These are phyloP conservation scores for Nidula microcarpa DNA, from an alignment of 768 basidiomycete species.

Conservation along the genomic window DNA sequence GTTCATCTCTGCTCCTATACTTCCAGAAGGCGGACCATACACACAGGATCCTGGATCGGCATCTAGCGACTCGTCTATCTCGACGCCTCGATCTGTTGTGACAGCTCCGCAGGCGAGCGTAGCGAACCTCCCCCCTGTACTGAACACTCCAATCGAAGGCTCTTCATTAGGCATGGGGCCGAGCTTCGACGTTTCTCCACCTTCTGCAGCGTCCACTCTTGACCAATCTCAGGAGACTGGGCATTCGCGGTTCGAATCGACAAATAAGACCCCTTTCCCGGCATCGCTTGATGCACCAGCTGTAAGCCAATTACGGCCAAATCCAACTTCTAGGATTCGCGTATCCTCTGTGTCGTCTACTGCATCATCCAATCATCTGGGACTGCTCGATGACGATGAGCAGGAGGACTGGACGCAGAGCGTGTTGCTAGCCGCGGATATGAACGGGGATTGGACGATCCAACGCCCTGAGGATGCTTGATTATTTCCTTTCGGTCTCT, in stretches of 20 bases:
- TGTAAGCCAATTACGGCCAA: slow-evolving; percentile 4
- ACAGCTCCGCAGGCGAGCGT: slow-evolving; percentile 54
- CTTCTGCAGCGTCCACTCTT: slow-evolving; percentile 16
- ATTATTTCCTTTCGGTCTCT: background rate
- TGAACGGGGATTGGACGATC: slow-evolving; percentile 27
- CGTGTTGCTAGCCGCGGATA: slow-evolving; percentile 68
- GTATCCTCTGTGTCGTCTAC: slow-evolving; percentile 24
- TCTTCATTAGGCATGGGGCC: slow-evolving; percentile 41
- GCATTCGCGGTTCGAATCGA: slow-evolving; percentile 30
- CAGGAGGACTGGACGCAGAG: slow-evolving; percentile 73
- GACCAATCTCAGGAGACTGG: slow-evolving; percentile 1
- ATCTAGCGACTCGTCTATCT: slow-evolving; percentile 42
- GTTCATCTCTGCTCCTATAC: slow-evolving; percentile 15
- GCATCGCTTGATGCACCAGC: slow-evolving; percentile 11
- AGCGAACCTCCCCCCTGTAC: slow-evolving; percentile 48
- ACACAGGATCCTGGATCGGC: slow-evolving; percentile 30
- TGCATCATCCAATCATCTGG: slow-evolving; percentile 44
- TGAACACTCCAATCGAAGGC: slow-evolving; percentile 60
- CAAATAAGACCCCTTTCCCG: slow-evolving; percentile 25
- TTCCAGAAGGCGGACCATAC: slow-evolving; percentile 14
- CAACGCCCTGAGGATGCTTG: slow-evolving; percentile 1
- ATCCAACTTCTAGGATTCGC: slow-evolving; percentile 13
- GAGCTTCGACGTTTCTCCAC: slow-evolving; percentile 29
- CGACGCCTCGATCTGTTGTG: slow-evolving; percentile 50
- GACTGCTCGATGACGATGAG: slow-evolving; percentile 39